Conservation (phyloP, 768 basidiomycete genomes). For the Calocera cornea region DNA sequence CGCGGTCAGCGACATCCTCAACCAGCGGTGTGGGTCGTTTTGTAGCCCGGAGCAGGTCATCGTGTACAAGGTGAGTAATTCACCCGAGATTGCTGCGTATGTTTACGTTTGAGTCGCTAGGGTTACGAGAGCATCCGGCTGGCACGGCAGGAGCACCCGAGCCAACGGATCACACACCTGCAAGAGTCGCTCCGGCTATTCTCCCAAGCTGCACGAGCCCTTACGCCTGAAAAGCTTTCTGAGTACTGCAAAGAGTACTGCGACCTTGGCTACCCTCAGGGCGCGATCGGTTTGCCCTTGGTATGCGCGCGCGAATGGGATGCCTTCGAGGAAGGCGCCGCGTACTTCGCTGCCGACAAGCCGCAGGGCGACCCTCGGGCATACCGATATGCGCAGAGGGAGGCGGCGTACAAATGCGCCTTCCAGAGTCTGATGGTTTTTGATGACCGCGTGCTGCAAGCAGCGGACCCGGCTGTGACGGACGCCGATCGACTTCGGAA, state of each 20-base stretch:
- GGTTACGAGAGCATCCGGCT: constrained; percentile 88
- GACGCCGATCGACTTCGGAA: constrained; percentile 61
- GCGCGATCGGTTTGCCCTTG: constrained; percentile 74
- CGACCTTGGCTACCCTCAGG: constrained; percentile 67
- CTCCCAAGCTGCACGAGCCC: constrained; percentile 69
- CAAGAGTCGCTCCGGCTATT: constrained; percentile 85
- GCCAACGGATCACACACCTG: constrained; percentile 65
- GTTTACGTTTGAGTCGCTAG: constrained; percentile 27
- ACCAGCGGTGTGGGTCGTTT: constrained; percentile 91
- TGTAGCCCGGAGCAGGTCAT: constrained; percentile 97
- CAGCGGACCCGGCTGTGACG: constrained; percentile 25
- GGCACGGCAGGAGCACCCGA: constrained; percentile 66
- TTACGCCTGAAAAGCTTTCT: constrained; percentile 70
- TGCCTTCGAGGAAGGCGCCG: constrained; percentile 49
- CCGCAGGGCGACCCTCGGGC: constrained; percentile 46
- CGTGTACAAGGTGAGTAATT: constrained; percentile 66
- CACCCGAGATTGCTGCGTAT: constrained; percentile 1
- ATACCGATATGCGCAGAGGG: constrained; percentile 44
- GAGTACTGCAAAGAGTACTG: constrained; percentile 87
- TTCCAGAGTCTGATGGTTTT: constrained; percentile 69
- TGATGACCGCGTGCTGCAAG: constrained; percentile 38
- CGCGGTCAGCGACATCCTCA: constrained; percentile 86
- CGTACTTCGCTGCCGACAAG: constrained; percentile 54
- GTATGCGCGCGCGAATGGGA: constrained; percentile 71
- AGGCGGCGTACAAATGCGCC: constrained; percentile 68